Evolutionary conservation across 2,329 filamentous ascomycete genomes (phyloP), one percentile per base, ranked within the genome.

Genomic region (Mycosphaerella sp.): DNA sequence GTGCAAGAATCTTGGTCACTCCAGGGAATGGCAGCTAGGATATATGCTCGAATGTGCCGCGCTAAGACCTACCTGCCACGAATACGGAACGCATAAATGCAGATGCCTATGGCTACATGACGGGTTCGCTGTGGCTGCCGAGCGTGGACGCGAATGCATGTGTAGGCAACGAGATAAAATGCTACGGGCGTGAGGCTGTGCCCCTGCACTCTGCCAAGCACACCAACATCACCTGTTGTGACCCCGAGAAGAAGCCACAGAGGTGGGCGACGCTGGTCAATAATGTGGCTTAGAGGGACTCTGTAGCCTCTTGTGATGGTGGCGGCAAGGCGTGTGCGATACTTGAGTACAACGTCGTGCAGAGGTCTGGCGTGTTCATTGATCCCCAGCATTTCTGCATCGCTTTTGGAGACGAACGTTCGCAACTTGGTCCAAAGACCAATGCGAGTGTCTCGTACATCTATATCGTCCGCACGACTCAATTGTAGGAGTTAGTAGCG

Each of bases 111-210:
- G 13, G 14, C 8, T 35, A 28, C 34, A 34, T 34, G 48, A 44
- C 32, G 48, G 40, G 14, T 25, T 44, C 28, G 41, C 43, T 40
- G 34, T 50, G 41, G 41, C 14, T 37, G 48, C 48, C 41, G 41
- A 44, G 48, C 34, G 17, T 44, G 41, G 35, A 50, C 48, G 36
- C 48, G 48, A 42, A 44, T 50, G 13, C 40, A 41, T 27, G 27
- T 42, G 48, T 44, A 50, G 48, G 48, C 48, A 50, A 32, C 41
- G 21, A 41, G 34, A 50, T 40, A 37, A 21, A 21, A 50, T 17
- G 32, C 17, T 44, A 41, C 41, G 41, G 43, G 41, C 44, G 48
- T 30, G 45, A 49, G 45, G 45, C 45, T 49, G 45, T 49, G 45
- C 44, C 36, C 36, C 41, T 35, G 14, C 17, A 48, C 14, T 39